These are phyloP conservation scores for Spiraea crenata DNA, from an alignment of 331 rosid species.

Conservation along the genomic window DNA sequence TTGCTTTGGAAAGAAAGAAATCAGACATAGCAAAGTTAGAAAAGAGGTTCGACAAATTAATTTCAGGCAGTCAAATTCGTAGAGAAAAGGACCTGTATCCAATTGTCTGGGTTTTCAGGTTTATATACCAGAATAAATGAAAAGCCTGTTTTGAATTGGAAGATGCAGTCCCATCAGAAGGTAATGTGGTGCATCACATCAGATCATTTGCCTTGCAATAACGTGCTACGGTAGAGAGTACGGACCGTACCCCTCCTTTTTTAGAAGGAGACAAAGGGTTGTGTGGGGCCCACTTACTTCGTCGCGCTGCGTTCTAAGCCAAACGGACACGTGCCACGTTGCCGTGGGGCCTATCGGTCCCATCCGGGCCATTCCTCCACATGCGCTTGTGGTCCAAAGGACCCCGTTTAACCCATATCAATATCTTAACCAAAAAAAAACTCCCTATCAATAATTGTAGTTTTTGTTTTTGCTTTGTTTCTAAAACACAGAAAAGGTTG, in stretches of 20 bases:
- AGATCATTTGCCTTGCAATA: background rate
- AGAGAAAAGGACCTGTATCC: no score
- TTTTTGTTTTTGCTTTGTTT: background rate
- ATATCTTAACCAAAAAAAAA: no score
- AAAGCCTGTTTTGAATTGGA: background rate
- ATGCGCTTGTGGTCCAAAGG: background rate
- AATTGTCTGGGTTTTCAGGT: no score
- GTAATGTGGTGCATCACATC: background rate
- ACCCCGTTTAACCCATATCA: no score
- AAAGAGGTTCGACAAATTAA: background rate
- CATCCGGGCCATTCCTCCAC: background rate
- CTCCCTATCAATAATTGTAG: background rate
- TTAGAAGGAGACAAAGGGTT: slow-evolving; percentile 25
- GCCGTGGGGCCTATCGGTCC: background rate
- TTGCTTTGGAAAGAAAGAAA: no score
- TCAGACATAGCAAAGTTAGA: no score
- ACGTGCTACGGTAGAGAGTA: slow-evolving; percentile 40
- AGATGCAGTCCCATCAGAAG: slow-evolving; percentile 10
- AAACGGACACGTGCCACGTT: slow-evolving; percentile 6
- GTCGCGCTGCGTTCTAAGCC: background rate
- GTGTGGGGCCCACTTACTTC: slow-evolving; percentile 17
- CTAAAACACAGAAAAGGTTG: no score
- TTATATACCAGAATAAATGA: background rate
- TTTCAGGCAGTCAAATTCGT: background rate
- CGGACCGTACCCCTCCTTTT: slow-evolving; percentile 40